phyloP scores from a whole-genome alignment of 2,329 filamentous ascomycete genomes.

The Venturia asperata region DNA sequence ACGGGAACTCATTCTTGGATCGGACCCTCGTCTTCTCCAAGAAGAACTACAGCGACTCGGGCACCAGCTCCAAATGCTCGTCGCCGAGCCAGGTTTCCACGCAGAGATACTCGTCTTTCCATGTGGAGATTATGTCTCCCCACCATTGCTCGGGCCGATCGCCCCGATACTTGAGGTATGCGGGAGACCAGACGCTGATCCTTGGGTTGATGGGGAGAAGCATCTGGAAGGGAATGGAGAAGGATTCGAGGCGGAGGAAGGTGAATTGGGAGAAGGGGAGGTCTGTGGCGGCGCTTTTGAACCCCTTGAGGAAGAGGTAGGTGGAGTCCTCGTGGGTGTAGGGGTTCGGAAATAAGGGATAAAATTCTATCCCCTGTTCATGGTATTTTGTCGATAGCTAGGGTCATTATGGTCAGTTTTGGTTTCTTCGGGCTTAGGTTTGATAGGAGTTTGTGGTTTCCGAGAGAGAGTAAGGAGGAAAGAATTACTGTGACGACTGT shows the following conservation, averaged over 20 bases:
- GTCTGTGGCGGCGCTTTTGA: neutral
- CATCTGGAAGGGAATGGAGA: neutral
- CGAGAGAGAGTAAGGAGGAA: neutral
- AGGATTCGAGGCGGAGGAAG: neutral
- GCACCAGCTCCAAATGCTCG: neutral
- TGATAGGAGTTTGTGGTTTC: neutral
- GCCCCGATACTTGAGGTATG: neutral
- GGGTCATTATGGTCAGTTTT: neutral
- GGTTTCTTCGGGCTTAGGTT: neutral
- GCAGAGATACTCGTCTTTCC: neutral
- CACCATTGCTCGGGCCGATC: neutral
- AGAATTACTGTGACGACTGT: slow-evolving; percentile 1
- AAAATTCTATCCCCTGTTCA: neutral
- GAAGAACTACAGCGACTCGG: neutral
- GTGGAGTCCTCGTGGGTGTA: neutral
- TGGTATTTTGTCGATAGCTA: neutral
- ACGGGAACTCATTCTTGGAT: neutral
- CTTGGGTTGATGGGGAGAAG: neutral
- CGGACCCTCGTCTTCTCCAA: neutral
- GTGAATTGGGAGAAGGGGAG: neutral
- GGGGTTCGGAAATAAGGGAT: neutral
- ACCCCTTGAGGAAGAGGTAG: neutral
- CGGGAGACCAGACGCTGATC: neutral
- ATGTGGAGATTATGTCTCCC: neutral
- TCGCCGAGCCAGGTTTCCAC: neutral